Evolutionary conservation across 345 rosid genomes (phyloP), one percentile per base, ranked within the genome.

Genomic region (Tarenaya hassleriana): DNA sequence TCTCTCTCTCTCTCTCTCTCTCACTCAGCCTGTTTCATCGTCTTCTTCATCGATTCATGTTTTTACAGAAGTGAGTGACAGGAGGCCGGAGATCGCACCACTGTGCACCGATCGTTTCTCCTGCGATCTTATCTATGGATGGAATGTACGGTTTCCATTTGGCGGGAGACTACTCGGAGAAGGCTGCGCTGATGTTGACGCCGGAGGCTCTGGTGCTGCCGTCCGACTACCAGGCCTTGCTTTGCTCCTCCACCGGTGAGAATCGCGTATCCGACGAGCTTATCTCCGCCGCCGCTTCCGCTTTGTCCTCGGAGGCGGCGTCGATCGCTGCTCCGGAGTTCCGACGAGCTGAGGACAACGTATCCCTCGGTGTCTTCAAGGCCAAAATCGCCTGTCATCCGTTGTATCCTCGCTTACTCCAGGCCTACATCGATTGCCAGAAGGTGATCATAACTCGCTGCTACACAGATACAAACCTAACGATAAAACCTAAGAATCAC

Each of bases 391-490:
- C 82, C 51, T 74, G 69, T 29, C 98, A 91, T 70, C 96, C 96
- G 49, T 71, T 52, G 24, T 91, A 86, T 63, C 94, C 94, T 61
- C 88, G 91, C 45, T 72, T 91, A 73, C 87, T 91, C 9, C 72
- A 78, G 51, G 92, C 96, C 20, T 91, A 84, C 63, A 75, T 86
- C 47, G 92, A 91, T 58, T 91, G 98, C 71, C 98, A 91, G 64
- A 91, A 91, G 97, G 97, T 89, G 61, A 69, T 43, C 20, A 24
- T 14, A 5, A 39, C 7, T 39, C 16, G 40, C n/a, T 35, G 40
- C 7, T 8, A 24, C 29, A 5, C 29, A 2, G 29, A 24, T 2
- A 5, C 2, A 5, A 24, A 5, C 29, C 29, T 24, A 5, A 24
- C 29, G 5, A 24, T 24, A 24, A 24, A 24, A 24, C 29, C 29